Evolutionary conservation across 2,329 filamentous ascomycete genomes (phyloP).

Genomic region (Beauveria australis): DNA sequence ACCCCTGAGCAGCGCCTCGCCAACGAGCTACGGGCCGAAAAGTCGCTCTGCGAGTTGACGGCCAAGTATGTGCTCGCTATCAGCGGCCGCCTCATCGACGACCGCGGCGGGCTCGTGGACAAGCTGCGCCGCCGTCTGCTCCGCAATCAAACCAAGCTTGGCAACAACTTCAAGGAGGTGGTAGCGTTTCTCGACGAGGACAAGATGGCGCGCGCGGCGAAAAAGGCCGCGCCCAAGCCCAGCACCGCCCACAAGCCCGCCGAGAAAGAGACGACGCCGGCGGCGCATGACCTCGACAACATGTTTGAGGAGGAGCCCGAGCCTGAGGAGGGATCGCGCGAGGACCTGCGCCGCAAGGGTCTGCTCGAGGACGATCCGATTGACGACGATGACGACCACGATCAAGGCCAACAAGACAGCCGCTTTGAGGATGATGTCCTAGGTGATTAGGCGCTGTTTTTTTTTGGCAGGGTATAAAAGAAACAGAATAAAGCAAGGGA

Average conservation of each 20-base stretch:
- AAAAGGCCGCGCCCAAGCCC: conserved; percentile 24
- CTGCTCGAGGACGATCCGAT: conserved; percentile 42
- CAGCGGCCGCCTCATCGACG: conserved; percentile 65
- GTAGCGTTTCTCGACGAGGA: conserved; percentile 69
- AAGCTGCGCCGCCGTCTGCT: conserved; percentile 63
- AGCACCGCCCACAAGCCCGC: conserved; percentile 18
- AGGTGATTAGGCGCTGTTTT: conserved; percentile 29
- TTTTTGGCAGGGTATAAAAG: not conserved
- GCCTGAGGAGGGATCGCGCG: conserved; percentile 50
- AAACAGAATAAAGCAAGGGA: not conserved
- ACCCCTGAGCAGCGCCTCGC: conserved; percentile 52
- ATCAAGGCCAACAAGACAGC: conserved; percentile 22
- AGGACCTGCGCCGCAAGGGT: conserved; percentile 48
- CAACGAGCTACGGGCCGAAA: conserved; percentile 68
- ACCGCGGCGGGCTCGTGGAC: conserved; percentile 48
- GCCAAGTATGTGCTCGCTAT: conserved; percentile 79
- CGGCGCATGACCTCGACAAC: conserved; percentile 22
- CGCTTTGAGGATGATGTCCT: conserved; percentile 37
- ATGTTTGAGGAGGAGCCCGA: conserved; percentile 41
- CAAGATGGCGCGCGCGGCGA: conserved; percentile 41
- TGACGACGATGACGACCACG: conserved; percentile 26
- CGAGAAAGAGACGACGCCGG: conserved; percentile 23
- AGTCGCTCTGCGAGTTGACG: conserved; percentile 76
- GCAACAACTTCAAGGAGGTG: conserved; percentile 78
- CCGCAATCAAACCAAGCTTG: conserved; percentile 72